phyloP scores from a whole-genome alignment of 495 filamentous ascomycete genomes.

The Penicillium herquei region DNA sequence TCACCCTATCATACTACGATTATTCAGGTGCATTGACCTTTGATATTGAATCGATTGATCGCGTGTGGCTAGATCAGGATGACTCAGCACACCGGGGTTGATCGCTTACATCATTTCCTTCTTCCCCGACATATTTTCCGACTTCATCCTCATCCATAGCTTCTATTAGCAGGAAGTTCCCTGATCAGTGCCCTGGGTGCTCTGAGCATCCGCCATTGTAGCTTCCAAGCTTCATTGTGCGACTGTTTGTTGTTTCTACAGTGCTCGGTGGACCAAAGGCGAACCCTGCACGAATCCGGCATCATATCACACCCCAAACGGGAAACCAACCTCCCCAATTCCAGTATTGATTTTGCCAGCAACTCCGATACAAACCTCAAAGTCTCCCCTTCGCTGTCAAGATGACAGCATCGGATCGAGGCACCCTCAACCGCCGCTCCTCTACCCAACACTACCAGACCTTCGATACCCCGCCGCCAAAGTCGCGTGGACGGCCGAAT shows the following conservation, averaged over 20 bases:
- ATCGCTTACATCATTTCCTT: conserved; percentile 13
- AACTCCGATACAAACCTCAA: not conserved
- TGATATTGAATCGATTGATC: not conserved
- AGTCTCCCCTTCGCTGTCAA: conserved; percentile 5
- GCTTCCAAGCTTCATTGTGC: no score
- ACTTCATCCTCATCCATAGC: conserved; percentile 4
- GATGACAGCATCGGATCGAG: conserved; percentile 32
- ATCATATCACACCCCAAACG: conserved; percentile 5
- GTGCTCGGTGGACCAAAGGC: not conserved
- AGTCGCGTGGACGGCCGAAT: conserved; percentile 65
- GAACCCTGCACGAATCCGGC: conserved; percentile 12
- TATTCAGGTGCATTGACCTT: not conserved
- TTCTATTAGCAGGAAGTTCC: not conserved
- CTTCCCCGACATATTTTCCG: not conserved
- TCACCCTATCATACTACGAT: not conserved
- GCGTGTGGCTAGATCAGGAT: not conserved
- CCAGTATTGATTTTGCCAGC: conserved; percentile 6
- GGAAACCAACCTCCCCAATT: conserved; percentile 13
- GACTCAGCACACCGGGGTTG: not conserved
- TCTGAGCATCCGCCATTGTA: not conserved
- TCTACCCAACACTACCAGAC: conserved; percentile 88
- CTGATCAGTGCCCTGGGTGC: not conserved
- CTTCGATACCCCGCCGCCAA: conserved; percentile 87
- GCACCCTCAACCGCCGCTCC: conserved; percentile 56
- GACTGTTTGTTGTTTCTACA: not conserved